Percentiles rank a stretch among this genome's conserved stretches.
phyloP scores from a whole-genome alignment of 73 alveolate genomes.

The Halteria grandinella region DNA sequence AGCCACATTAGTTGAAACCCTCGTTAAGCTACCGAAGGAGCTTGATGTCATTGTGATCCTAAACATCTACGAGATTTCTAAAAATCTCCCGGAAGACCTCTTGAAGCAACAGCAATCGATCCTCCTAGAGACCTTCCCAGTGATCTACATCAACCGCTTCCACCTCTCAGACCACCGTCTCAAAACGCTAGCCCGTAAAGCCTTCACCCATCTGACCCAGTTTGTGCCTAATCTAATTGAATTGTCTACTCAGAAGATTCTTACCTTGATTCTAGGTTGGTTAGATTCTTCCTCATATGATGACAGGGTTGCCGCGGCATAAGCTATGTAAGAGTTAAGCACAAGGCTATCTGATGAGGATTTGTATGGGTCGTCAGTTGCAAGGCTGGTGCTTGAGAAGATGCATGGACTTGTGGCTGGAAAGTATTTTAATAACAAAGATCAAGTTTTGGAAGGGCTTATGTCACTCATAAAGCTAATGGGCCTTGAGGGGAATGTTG shows the following conservation, averaged over 20 bases:
- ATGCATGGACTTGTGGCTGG: not conserved
- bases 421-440: conserved; percentile 28
- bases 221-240: conserved; percentile 5
- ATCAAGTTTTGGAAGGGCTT: conserved; percentile 13
- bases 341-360: conserved; percentile 33
- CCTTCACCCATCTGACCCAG: not conserved
- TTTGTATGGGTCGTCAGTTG: not conserved
- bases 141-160: conserved; percentile 19
- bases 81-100: conserved; percentile 38
- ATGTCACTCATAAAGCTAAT: conserved; percentile 3
- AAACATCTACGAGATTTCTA: conserved; percentile 19
- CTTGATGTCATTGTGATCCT: not conserved
- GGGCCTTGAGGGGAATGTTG: not conserved
- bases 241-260: not conserved
- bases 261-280: conserved; percentile 1
- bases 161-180: conserved; percentile 14
- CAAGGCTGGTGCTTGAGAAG: not conserved
- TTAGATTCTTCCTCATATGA: conserved; percentile 19
- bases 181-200: conserved; percentile 14
- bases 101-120: not conserved
- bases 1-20: not conserved
- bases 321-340: conserved; percentile 18
- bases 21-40: conserved; percentile 20
- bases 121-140: too few relatives aligned
- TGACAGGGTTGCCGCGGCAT: conserved; percentile 35